Base-by-base conservation (phyloP, 441 rosid genomes). In the Corymbia citriodora region DNA sequence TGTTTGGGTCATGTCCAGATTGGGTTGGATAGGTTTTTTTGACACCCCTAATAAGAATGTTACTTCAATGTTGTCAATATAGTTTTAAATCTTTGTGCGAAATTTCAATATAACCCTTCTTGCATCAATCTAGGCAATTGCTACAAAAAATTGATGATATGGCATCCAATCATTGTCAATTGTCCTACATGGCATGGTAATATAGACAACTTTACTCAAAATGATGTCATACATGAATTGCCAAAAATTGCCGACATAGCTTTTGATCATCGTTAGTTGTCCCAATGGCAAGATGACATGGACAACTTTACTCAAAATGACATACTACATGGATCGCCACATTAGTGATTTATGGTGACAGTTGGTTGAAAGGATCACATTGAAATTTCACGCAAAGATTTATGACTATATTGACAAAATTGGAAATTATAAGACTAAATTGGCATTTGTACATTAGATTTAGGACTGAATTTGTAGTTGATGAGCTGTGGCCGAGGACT, bases 331-430 rank as follows among this genome's bases (percentile, higher is more conserved):
- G 65, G 6, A 59, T 59, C n/a, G 25, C 25, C n/a, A 59, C 7
- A 7, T 10, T 7, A 59, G 0, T 13, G 3, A 59, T 4, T 59
- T 59, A 23, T 7, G 10, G 10, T 25, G 25, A 3, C 25, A 17
- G 25, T 59, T 59, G 9, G 25, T 13, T 6, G 11, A 59, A 59
- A 59, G 27, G 12, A 59, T 12, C 21, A 11, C 10, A 59, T 59
- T 25, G 65, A 25, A 59, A 59, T 59, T 59, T 59, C 29, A 13
- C 9, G 63, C 27, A 59, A 59, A 59, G 3, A 59, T 59, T 59
- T 0, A 2, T 1, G 29, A 59, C 10, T 59, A 59, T 12, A 59
- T 59, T 59, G 3, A 0, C 63, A 59, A 59, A 57, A 23, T 59
- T 59, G 63, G 10, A 59, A 59, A 29, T 59, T 59, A 40, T 25